Evolutionary conservation across 75 land plant genomes (phyloP).

Genomic region (Chamaecyparis obtusa): DNA sequence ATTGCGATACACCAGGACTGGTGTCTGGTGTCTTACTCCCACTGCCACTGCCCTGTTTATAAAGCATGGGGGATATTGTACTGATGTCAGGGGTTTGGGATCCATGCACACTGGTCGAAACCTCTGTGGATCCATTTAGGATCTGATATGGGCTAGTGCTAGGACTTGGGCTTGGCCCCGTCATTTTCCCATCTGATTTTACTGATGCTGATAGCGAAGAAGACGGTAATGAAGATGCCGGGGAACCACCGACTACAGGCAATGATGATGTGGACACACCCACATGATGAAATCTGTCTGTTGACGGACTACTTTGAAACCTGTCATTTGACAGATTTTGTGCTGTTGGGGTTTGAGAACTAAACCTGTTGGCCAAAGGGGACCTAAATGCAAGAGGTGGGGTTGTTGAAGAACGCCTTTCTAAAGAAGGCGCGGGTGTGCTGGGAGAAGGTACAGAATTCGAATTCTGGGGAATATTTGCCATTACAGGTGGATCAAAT

Average conservation of each 20-base stretch:
- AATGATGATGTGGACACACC: conserved; percentile 17
- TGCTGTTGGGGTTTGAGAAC: conserved; percentile 18
- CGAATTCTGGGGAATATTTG: background rate
- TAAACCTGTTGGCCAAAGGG: conserved; percentile 16
- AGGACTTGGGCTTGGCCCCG: background rate
- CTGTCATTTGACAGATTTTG: background rate
- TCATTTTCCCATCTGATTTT: background rate
- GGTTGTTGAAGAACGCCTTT: background rate
- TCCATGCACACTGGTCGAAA: conserved; percentile 15
- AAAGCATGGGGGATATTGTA: background rate
- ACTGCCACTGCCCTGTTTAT: conserved; percentile 3
- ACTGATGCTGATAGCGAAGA: background rate
- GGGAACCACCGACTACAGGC: background rate
- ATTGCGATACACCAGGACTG: conserved; percentile 41
- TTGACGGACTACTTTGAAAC: background rate
- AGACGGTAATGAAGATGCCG: background rate
- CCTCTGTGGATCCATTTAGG: conserved; percentile 15
- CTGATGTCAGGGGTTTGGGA: background rate
- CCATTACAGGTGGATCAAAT: background rate
- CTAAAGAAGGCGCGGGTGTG: background rate
- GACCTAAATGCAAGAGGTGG: conserved; percentile 20
- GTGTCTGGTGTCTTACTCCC: background rate
- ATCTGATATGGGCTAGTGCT: background rate
- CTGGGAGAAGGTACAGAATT: background rate
- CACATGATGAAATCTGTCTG: background rate